Evolutionary conservation across 192 early-diverging fungal genomes (phyloP).

Genomic region (Coemansia sp.): DNA sequence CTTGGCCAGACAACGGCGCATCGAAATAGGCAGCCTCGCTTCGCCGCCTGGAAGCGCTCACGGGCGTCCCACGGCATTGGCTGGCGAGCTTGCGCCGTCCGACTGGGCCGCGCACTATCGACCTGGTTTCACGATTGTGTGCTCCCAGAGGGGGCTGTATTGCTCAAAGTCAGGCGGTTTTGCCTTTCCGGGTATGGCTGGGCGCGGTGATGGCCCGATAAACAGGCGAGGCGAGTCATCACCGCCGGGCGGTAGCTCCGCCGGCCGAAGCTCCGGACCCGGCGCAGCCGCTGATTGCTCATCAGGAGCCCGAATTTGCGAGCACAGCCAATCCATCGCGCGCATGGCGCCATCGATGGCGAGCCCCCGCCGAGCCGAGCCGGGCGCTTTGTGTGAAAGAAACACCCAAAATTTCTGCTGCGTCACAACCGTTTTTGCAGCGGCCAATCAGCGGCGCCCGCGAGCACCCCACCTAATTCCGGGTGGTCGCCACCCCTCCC

Average conservation of each 20-base stretch:
- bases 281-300: conserved; percentile 8
- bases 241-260: neutral
- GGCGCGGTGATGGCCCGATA: too few species aligned
- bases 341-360: conserved; percentile 11
- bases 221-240: conserved; percentile 1
- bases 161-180: neutral
- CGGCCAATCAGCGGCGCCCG: conserved; percentile 7
- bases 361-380: conserved; percentile 2
- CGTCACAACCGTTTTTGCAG: conserved; percentile 1
- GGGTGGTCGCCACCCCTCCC: too few species aligned
- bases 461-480: conserved; percentile 10
- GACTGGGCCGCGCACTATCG: too few species aligned
- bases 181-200: conserved; percentile 2
- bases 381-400: conserved; percentile 1
- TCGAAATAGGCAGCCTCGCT: conserved; percentile 2
- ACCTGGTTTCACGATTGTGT: too few species aligned
- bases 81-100: neutral
- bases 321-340: conserved; percentile 1
- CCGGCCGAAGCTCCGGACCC: neutral
- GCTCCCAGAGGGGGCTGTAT: neutral
- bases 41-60: neutral
- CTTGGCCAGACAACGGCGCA: neutral
- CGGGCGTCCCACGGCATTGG: neutral
- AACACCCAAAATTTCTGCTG: neutral
- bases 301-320: conserved; percentile 1